Base-by-base conservation (phyloP, 2,329 filamentous ascomycete species). In the Davidsoniella neocaledoniae region DNA sequence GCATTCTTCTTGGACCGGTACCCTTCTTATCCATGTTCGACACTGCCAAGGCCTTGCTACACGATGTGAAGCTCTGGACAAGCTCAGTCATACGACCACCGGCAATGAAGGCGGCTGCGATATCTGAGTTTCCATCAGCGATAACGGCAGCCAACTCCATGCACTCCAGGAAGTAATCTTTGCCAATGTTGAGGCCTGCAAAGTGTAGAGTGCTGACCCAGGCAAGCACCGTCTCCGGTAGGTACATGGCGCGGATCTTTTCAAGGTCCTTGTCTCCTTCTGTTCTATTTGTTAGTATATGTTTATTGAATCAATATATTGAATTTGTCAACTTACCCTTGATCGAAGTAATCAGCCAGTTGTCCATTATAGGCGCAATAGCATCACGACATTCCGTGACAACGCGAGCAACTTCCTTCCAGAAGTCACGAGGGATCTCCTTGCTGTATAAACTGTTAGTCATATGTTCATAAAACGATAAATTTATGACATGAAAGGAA, bases 91-190 rank as follows among this genome's bases (percentile, higher is more conserved):
- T 82, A 43, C 82, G 75, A 29, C 73, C 72, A 2, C 77, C 73
- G 49, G 73, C 70, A 49, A 79, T 63, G 56, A 91, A 83, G 42
- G 76, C 73, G 21, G 69, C 64, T 1, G 81, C 76, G 39, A 90
- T 64, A 56, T 81, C 79, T 21, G 79, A 79, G 53, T 72, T 74
- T 55, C 79, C 76, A 51, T 82, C 78, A 2, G 90, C 86, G 46
- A 94, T 74, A 2, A 79, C 62, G 1, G 80, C 78, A 1, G 86
- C 81, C 14, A 98, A 69, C 53, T 94, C 85, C 83, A 98, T 90
- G 58, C 81, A 84, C 60, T 90, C 80, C 23, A 91, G 72, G 16
- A 94, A 71, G 56, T 82, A 76, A 52, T 90, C 84, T 41, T 86
- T 79, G 43, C 79, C 81, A 41, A 93, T 68, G 45, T 77, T 73